Evolutionary conservation across 768 basidiomycete genomes (phyloP).

Genomic region (Hygrocybe punicea): DNA sequence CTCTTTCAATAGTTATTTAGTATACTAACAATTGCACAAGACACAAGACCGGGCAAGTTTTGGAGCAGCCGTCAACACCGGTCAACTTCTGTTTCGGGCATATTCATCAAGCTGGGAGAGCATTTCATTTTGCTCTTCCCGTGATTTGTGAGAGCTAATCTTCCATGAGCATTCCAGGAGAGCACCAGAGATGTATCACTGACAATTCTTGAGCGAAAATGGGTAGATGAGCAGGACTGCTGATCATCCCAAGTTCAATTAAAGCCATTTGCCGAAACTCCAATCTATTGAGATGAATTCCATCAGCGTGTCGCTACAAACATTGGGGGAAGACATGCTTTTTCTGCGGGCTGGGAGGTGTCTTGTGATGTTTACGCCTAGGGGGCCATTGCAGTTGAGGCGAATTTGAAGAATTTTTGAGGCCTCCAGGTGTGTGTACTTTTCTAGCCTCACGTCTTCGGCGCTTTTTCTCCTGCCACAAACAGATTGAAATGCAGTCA

Average conservation of each 20-base stretch:
- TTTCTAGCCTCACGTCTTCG: slow-evolving; percentile 19
- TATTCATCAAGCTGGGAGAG: background rate
- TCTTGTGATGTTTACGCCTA: slow-evolving; percentile 53
- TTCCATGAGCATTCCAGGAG: background rate
- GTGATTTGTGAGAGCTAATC: slow-evolving; percentile 39
- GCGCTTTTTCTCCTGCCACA: slow-evolving; percentile 30
- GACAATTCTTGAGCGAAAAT: slow-evolving; percentile 66
- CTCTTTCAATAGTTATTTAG: too few species aligned
- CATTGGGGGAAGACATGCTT: slow-evolving; percentile 32
- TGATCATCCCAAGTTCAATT: slow-evolving; percentile 59
- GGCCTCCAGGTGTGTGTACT: slow-evolving; percentile 12
- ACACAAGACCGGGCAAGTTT: too few species aligned
- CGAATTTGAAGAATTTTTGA: slow-evolving; percentile 12
- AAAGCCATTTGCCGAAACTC: slow-evolving; percentile 56
- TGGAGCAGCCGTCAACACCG: too few species aligned
- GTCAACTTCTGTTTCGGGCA: background rate
- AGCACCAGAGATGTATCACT: slow-evolving; percentile 25
- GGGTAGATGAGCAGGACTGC: slow-evolving; percentile 47
- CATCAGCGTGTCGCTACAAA: background rate
- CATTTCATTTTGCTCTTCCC: slow-evolving; percentile 36
- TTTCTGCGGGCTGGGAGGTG: slow-evolving; percentile 44
- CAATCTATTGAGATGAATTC: slow-evolving; percentile 39
- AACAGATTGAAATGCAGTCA: background rate
- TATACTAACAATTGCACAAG: too few species aligned
- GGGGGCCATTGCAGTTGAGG: slow-evolving; percentile 63